phyloP scores from a whole-genome alignment of 2,329 filamentous ascomycete species.

The Fusarium devonianum region DNA sequence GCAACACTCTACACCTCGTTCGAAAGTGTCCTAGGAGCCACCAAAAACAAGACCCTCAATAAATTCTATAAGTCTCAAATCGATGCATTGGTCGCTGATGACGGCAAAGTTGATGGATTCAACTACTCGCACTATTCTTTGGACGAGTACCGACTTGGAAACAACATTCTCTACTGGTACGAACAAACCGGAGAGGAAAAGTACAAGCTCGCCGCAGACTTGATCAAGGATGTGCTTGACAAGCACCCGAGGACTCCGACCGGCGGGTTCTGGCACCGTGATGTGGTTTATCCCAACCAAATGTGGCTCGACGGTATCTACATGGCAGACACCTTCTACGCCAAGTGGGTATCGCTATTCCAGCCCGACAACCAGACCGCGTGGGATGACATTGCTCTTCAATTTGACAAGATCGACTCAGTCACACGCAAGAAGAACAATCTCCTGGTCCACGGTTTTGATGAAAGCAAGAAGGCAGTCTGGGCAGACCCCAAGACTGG shows the following conservation, averaged over 20 bases:
- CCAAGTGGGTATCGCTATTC: conserved; percentile 49
- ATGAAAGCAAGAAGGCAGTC: conserved; percentile 54
- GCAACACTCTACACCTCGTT: conserved; percentile 58
- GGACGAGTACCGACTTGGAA: conserved; percentile 60
- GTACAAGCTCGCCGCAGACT: conserved; percentile 57
- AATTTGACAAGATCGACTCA: conserved; percentile 54
- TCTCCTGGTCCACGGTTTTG: conserved; percentile 62
- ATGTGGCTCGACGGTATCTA: conserved; percentile 66
- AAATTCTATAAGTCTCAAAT: conserved; percentile 55
- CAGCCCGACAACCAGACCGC: conserved; percentile 48
- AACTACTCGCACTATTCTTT: conserved; percentile 56
- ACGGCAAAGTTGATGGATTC: conserved; percentile 56
- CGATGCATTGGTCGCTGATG: conserved; percentile 52
- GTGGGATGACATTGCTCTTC: conserved; percentile 53
- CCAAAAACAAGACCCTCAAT: conserved; percentile 51
- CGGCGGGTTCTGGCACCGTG: conserved; percentile 61
- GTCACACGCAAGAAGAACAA: conserved; percentile 50
- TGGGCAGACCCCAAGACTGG: conserved; percentile 61
- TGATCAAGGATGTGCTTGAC: conserved; percentile 54
- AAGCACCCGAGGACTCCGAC: conserved; percentile 56
- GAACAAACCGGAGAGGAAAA: conserved; percentile 53
- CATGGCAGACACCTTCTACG: conserved; percentile 56
- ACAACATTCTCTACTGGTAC: conserved; percentile 59
- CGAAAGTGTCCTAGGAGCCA: conserved; percentile 53
- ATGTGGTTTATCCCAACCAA: conserved; percentile 56